phyloP scores from a whole-genome alignment of 129 eudicot genomes.

The Artemisia argyi region DNA sequence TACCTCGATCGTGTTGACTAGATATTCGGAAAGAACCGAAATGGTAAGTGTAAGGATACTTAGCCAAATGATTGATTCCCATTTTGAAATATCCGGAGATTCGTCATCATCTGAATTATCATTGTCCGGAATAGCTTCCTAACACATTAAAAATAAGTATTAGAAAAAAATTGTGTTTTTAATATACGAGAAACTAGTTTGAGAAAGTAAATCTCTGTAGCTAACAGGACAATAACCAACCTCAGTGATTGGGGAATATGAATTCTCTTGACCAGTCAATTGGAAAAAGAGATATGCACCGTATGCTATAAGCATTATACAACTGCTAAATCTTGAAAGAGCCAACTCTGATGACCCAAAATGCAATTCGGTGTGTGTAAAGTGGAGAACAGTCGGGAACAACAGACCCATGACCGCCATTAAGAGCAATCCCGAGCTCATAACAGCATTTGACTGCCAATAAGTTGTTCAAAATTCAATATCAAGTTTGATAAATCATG shows the following conservation, averaged over 20 bases:
- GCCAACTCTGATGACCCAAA: constrained; percentile 63
- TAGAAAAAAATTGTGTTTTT: background rate
- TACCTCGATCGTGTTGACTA: constrained; percentile 88
- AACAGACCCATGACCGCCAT: constrained; percentile 85
- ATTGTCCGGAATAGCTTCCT: constrained; percentile 52
- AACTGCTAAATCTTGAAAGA: constrained; percentile 91
- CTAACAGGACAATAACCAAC: constrained; percentile 27
- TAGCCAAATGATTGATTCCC: constrained; percentile 65
- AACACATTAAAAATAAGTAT: constrained; percentile 1
- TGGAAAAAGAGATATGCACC: constrained; percentile 67
- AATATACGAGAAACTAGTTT: background rate
- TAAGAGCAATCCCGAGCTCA: constrained; percentile 77
- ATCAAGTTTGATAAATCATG: constrained; percentile 4
- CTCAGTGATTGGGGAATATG: constrained; percentile 50
- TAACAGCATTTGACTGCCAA: constrained; percentile 63
- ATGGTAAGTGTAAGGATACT: constrained; percentile 53
- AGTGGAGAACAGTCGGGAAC: constrained; percentile 77
- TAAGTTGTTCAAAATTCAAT: background rate
- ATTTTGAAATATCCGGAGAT: constrained; percentile 59
- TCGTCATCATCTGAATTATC: constrained; percentile 59
- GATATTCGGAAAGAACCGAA: constrained; percentile 72
- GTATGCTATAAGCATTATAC: constrained; percentile 83
- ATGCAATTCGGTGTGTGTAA: constrained; percentile 73
- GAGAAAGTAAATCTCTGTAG: constrained; percentile 23
- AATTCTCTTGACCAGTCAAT: constrained; percentile 52